Base-by-base conservation (phyloP, 805 yeast species). In the Metschnikowia lochheadii region DNA sequence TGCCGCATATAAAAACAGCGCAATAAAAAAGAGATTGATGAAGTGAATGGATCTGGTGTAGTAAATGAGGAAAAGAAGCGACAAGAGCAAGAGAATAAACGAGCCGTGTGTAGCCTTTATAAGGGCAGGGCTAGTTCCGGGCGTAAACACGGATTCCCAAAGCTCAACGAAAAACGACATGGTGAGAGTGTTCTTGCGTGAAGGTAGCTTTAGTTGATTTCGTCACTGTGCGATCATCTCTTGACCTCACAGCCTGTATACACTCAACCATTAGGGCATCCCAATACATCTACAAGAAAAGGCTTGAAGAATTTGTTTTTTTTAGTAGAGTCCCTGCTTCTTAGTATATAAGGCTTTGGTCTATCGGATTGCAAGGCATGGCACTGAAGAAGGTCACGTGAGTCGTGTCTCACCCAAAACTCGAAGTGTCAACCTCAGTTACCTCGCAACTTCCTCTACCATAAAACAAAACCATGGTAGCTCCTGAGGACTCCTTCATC, bases 101-200 rank as follows among this genome's bases (percentile, higher is more conserved):
- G 97, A 86, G 2, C 73, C 77, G 64, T 94, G 97, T 0, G 97
- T 92, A 2, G 98, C 97, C 36, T 77, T 75, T n/a, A 90, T 76
- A 46, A 94, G 76, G 1, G 95, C 89, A 1, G 97, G 97, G 1
- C 94, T 81, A 0, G 96, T 82, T 1, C 99, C 99, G 5, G 98
- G 97, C 15, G 89, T 84, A 68, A 92, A 88, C 26, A 94, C 81
- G 13, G 96, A 87, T 49, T 87, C 84, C 97, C 97, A 91, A 40
- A 92, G 76, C 23, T 87, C 95, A 23, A 68, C 72, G 35, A 86
- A 51, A 63, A 83, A 83, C 15, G 69, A 54, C 68, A 75, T 69
- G 17, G 6, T 13, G 33, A 26, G 6, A 40, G 13, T 21, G 34
- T 15, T 21, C 34, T 21, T 32, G 37, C 29, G 45, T 20, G 29